phyloP scores from a whole-genome alignment of 2,329 filamentous ascomycete genomes.

The Colletotrichum sp. region DNA sequence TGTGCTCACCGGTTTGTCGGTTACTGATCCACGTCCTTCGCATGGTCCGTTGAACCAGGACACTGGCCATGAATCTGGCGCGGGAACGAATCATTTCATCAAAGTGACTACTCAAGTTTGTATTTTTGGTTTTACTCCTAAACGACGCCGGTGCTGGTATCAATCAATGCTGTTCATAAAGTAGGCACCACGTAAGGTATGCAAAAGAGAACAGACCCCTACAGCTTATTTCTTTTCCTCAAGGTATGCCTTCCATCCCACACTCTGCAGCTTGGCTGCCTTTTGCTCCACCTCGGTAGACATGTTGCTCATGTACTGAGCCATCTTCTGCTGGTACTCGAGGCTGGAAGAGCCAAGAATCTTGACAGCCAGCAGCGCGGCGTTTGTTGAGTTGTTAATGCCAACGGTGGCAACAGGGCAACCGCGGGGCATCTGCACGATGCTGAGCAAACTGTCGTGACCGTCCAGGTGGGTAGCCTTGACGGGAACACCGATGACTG shows the following conservation, averaged over 20 bases:
- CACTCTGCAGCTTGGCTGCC: constrained; percentile 58
- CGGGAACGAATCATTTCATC: not conserved
- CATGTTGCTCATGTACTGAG: constrained; percentile 66
- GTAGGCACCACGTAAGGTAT: not conserved
- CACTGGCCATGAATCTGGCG: not conserved
- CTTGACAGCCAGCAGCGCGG: constrained; percentile 72
- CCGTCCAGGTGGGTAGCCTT: constrained; percentile 77
- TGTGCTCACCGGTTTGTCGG: not conserved
- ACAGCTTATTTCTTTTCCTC: constrained; percentile 32
- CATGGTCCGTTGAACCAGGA: not conserved
- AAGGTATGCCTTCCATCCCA: constrained; percentile 63
- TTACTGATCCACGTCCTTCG: not conserved
- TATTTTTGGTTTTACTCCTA: not conserved
- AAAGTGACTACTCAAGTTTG: not conserved
- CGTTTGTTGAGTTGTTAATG: constrained; percentile 82
- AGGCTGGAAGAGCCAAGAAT: constrained; percentile 66
- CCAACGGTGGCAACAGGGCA: constrained; percentile 78
- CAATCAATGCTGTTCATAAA: constrained; percentile 11
- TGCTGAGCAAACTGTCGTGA: constrained; percentile 72
- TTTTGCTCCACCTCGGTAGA: constrained; percentile 68
- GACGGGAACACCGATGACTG: constrained; percentile 80
- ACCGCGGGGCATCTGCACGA: constrained; percentile 80
- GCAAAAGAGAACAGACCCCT: not conserved
- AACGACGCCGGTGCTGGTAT: constrained; percentile 14
- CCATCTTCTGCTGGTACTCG: constrained; percentile 62